Conservation (phyloP, 2,329 filamentous ascomycete species). For the Fusarium sp. region DNA sequence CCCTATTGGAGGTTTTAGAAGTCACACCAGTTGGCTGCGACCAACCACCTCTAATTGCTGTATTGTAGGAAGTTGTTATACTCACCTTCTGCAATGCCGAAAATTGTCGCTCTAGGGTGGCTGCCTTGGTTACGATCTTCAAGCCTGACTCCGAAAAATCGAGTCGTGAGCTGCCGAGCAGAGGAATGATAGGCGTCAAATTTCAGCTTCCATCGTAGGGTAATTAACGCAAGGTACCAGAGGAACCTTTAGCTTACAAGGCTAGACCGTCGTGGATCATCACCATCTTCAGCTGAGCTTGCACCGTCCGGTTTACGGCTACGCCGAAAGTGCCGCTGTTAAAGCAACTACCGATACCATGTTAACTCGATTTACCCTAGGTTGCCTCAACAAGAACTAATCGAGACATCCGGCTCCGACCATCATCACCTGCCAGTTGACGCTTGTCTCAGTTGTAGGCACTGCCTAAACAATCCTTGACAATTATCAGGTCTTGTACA, state of each 20-base stretch:
- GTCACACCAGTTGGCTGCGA: background rate
- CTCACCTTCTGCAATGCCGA: too few relatives aligned
- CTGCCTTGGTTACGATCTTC: background rate
- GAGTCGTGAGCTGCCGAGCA: background rate
- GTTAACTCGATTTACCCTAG: background rate
- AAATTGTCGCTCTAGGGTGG: background rate
- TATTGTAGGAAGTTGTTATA: too few relatives aligned
- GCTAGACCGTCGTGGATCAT: constrained; percentile 23
- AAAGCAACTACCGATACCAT: background rate
- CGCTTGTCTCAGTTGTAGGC: constrained; percentile 15
- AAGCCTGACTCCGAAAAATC: too few relatives aligned
- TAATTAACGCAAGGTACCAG: constrained; percentile 20
- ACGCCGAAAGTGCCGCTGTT: constrained; percentile 9
- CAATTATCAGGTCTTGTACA: too few relatives aligned
- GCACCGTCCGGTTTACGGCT: constrained; percentile 15
- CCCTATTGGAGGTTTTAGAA: too few relatives aligned
- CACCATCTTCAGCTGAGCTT: constrained; percentile 39
- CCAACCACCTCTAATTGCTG: constrained; percentile 11
- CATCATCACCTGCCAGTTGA: background rate
- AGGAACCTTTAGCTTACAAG: constrained; percentile 6
- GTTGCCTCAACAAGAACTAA: constrained; percentile 18
- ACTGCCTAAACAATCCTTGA: background rate
- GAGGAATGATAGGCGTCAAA: background rate
- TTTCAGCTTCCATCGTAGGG: constrained; percentile 6
- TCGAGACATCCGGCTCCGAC: constrained; percentile 8